Percentiles rank a stretch among this genome's conserved stretches.
Evolutionary conservation across 441 rosid genomes (phyloP).

Genomic region (Flueggea neowawraea): DNA sequence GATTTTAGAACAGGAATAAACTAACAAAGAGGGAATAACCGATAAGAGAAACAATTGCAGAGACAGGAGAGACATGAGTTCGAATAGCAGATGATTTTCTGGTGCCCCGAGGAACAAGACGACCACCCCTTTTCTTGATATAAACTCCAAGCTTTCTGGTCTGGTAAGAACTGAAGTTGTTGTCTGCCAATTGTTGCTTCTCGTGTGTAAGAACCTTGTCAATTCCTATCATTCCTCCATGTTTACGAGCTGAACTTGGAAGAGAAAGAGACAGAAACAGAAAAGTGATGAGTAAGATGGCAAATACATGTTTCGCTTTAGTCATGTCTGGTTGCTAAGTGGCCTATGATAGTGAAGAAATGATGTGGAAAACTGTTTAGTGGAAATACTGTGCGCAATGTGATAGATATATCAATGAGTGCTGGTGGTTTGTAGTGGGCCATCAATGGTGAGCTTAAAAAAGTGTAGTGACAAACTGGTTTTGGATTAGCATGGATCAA

Average conservation of each 20-base stretch:
- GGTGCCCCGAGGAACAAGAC: constrained; percentile 2
- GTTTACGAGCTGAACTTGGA: constrained; percentile 8
- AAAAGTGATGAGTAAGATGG: constrained; percentile 12
- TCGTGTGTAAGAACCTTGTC: background rate
- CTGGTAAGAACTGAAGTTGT: background rate
- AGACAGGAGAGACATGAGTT: constrained; percentile 6
- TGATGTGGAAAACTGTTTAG: no score
- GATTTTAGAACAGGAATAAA: constrained; percentile 8
- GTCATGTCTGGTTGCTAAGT: constrained; percentile 4
- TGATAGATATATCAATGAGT: no score
- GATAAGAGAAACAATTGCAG: constrained; percentile 5
- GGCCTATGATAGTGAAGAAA: no score
- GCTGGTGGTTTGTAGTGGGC: no score
- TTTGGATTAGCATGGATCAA: no score
- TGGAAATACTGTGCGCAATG: no score
- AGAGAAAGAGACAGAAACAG: constrained; percentile 15
- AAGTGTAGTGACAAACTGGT: no score
- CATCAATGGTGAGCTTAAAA: no score
- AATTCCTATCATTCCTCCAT: background rate
- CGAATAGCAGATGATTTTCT: constrained; percentile 19
- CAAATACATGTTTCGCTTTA: background rate
- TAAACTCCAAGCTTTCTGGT: constrained; percentile 12
- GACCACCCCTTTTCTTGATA: constrained; percentile 12
- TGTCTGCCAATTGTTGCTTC: background rate
- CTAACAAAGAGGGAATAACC: constrained; percentile 17